Conservation (phyloP, 176 grass and related monocot genomes). For the Eremochloa ophiuroides region DNA sequence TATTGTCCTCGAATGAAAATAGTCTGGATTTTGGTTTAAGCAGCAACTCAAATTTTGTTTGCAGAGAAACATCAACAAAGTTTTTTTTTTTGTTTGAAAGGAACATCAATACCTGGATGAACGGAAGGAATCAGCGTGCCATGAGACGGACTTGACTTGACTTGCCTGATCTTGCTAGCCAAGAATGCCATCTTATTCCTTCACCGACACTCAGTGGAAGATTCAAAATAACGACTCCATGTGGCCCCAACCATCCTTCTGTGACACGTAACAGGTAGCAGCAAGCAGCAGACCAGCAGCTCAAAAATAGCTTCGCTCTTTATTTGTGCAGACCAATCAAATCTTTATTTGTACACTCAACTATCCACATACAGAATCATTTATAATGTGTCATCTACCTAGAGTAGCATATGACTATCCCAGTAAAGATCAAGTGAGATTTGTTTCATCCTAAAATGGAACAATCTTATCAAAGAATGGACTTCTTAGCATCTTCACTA, state of each 20-base stretch:
- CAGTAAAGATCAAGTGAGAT: not conserved
- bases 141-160: not conserved
- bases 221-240: not conserved
- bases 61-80: not conserved
- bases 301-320: not conserved
- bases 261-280: not conserved
- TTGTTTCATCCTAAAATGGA: not conserved
- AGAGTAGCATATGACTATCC: not conserved
- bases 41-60: not conserved
- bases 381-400: too few relatives aligned
- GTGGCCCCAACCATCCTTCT: not conserved
- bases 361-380: too few relatives aligned
- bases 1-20: not conserved
- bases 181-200: not conserved
- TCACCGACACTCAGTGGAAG: not conserved
- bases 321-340: too few relatives aligned
- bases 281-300: not conserved
- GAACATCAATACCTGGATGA: not conserved
- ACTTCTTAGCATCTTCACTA: slow-evolving; percentile 18
- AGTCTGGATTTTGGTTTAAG: not conserved
- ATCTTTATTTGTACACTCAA: too few relatives aligned
- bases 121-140: slow-evolving; percentile 4
- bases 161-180: not conserved
- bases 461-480: slow-evolving; percentile 23
- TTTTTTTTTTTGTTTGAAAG: not conserved